A percentile compares a stretch with the other conserved stretches of the same genome.
phyloP scores from a whole-genome alignment of 108 stramenopile species.

The Pseudonitzschia pungens region DNA sequence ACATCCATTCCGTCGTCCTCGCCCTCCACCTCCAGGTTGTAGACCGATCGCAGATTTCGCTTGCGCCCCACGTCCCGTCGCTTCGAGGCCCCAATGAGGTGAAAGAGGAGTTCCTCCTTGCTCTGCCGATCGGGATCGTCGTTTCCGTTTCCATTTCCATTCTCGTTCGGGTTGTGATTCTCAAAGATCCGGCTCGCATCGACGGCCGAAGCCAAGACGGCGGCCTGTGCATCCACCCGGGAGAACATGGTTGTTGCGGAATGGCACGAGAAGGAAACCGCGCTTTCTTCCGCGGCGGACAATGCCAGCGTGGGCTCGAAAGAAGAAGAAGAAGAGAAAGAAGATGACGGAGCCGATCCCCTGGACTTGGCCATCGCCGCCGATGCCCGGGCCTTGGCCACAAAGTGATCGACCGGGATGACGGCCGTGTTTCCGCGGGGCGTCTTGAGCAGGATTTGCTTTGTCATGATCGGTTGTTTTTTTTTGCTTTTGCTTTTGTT shows the following conservation, averaged over 20 bases:
- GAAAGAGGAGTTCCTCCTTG: slow-evolving; percentile 10
- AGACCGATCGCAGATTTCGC: slow-evolving; percentile 10
- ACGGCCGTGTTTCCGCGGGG: slow-evolving; percentile 27
- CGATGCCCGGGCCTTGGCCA: background rate
- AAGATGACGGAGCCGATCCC: too few relatives aligned
- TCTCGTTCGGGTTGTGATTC: too few relatives aligned
- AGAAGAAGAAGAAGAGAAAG: too few relatives aligned
- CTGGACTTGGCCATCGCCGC: too few relatives aligned
- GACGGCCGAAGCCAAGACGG: background rate
- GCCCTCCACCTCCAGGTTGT: background rate
- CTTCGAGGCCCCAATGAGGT: slow-evolving; percentile 15
- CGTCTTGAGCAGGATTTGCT: slow-evolving; percentile 30
- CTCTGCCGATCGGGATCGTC: background rate
- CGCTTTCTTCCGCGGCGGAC: background rate
- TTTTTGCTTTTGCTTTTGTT: background rate
- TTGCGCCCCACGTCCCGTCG: slow-evolving; percentile 13
- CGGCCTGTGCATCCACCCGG: background rate
- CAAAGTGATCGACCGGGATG: slow-evolving; percentile 14
- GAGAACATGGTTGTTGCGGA: too few relatives aligned
- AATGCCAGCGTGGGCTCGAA: background rate
- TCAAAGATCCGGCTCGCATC: slow-evolving; percentile 11
- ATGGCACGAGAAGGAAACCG: background rate
- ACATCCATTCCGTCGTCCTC: slow-evolving; percentile 6
- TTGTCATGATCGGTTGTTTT: background rate
- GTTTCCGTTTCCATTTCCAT: too few relatives aligned